phyloP scores from a whole-genome alignment of 805 yeast species.

The Maudiozyma pseudohumilis region DNA sequence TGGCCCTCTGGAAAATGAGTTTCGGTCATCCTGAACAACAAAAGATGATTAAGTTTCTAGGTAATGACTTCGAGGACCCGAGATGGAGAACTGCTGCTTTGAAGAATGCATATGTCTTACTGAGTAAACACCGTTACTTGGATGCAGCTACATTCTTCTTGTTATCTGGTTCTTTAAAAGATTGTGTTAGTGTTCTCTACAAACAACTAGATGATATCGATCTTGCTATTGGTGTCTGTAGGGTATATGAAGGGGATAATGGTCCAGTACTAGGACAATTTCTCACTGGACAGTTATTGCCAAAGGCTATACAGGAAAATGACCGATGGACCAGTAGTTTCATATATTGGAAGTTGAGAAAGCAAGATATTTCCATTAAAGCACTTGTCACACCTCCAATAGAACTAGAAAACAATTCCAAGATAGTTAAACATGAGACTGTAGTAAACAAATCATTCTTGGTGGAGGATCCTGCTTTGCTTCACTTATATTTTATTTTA shows the following conservation, averaged over 20 bases:
- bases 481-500: constrained; percentile 53
- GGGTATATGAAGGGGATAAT: constrained; percentile 58
- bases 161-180: constrained; percentile 64
- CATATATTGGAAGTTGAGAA: constrained; percentile 58
- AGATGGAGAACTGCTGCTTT: constrained; percentile 85
- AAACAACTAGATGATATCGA: constrained; percentile 57
- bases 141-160: constrained; percentile 88
- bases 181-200: constrained; percentile 65
- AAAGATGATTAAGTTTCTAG: constrained; percentile 69
- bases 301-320: constrained; percentile 48
- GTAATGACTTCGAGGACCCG: constrained; percentile 61
- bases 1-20: constrained; percentile 77
- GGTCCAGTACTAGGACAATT: constrained; percentile 44
- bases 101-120: constrained; percentile 83
- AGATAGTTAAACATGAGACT: constrained; percentile 25
- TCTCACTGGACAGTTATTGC: constrained; percentile 42
- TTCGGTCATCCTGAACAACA: constrained; percentile 69
- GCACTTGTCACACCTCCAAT: constrained; percentile 52
- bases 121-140: constrained; percentile 77
- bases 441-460: constrained; percentile 36
- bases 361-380: constrained; percentile 45
- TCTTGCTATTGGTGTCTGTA: constrained; percentile 71
- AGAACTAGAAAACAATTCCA: constrained; percentile 26
- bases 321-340: constrained; percentile 79
- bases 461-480: constrained; percentile 75